Percentiles rank a stretch among this genome's conserved stretches.
phyloP scores from a whole-genome alignment of 768 basidiomycete genomes.

The Leucogyrophana mollusca region DNA sequence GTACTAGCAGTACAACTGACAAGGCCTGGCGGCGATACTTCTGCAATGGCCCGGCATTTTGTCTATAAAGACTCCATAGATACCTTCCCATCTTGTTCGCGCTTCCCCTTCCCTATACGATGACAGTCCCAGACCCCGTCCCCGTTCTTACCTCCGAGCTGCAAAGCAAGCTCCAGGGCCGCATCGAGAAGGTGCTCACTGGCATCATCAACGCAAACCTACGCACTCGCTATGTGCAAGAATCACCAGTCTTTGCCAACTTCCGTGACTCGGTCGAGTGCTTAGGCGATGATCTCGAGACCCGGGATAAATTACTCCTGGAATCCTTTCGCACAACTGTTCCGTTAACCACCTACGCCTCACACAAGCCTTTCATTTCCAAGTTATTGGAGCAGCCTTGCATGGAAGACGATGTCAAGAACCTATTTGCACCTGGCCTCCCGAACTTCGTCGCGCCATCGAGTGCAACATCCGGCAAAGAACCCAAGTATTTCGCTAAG shows the following conservation, averaged over 20 bases:
- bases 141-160: background rate
- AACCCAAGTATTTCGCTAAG: slow-evolving; percentile 8
- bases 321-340: slow-evolving; percentile 11
- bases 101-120: background rate
- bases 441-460: slow-evolving; percentile 17
- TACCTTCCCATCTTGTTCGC: too few relatives aligned
- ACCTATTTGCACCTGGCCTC: slow-evolving; percentile 16
- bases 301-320: background rate
- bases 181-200: background rate
- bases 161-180: background rate
- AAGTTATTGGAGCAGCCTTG: background rate
- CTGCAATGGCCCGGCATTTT: too few relatives aligned
- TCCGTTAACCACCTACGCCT: slow-evolving; percentile 11
- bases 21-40: too few relatives aligned
- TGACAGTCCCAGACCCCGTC: background rate
- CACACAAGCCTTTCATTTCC: slow-evolving; percentile 12
- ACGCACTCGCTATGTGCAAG: background rate
- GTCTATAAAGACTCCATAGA: too few relatives aligned
- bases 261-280: too few relatives aligned
- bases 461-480: slow-evolving; percentile 16
- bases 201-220: slow-evolving; percentile 1
- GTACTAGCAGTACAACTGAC: too few relatives aligned
- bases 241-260: too few relatives aligned
- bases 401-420: slow-evolving; percentile 1
- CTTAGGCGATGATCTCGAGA: background rate